Base-by-base conservation (phyloP, 2,329 filamentous ascomycete species). In the Neofusicoccum laricinum region DNA sequence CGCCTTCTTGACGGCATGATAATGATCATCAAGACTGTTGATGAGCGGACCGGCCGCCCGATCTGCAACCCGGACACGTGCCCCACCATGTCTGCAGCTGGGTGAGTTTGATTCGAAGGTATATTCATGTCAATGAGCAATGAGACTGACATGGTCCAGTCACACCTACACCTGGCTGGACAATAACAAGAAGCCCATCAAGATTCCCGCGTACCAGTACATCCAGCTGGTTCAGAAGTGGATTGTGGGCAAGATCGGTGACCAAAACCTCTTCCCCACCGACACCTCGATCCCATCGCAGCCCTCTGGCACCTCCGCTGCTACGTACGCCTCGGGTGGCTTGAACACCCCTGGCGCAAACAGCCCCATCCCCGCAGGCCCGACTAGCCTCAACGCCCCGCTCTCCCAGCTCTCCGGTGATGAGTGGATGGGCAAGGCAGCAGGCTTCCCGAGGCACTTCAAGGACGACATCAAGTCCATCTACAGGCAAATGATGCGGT, bases 151-250 rank as follows among this genome's bases (percentile, higher is more conserved):
- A 25, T 25, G 15, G 5, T 21, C 19, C 25, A 96, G 95, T 72
- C 90, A 96, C 78, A 96, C 92, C 30, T 98, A 97, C 77, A 97
- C 93, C 55, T 98, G 94, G 94, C 86, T 98, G 63, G 96, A 97
- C 78, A 89, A 89, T 69, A 89, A 91, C 71, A 88, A 90, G 70
- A 89, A 92, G 74, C 93, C 94, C 11, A 93, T 96, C 68, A 94
- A 96, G 78, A 90, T 98, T 46, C 93, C 94, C 3, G 94, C 94
- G 6, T 89, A 89, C 67, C 93, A 96, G 77, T 98, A 98, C 80
- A 95, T 97, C 80, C 92, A 92, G 69, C 87, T 97, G 30, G 96
- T 98, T 76, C 93, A 97, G 80, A 92, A 94, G 73, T 98, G 94
- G 93, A 96, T 98, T 75, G 91, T 92, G 34, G 92, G 93, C 79